Conservation (phyloP, 345 rosid genomes). For the Ceriops tagal region DNA sequence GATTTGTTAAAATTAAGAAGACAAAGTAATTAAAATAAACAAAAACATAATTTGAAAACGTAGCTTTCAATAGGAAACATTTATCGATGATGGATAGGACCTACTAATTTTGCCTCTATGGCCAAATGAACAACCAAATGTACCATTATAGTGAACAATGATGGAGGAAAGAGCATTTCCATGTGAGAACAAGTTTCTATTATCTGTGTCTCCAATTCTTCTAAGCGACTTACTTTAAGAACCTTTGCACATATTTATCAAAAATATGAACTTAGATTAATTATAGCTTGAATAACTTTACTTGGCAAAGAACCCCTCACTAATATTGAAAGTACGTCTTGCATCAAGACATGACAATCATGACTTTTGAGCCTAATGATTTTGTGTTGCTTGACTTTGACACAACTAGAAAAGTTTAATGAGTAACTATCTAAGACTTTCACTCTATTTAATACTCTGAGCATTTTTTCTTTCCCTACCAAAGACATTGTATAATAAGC, state of each 20-base stretch:
- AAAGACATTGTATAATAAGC: background rate
- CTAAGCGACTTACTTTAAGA: background rate
- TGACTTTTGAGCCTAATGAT: background rate
- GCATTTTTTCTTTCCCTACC: background rate
- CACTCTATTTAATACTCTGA: background rate
- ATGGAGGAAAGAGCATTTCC: conserved; percentile 12
- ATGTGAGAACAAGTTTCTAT: conserved; percentile 6
- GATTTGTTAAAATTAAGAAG: too few relatives aligned
- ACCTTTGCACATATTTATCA: background rate
- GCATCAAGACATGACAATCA: conserved; percentile 10
- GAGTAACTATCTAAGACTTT: conserved; percentile 2
- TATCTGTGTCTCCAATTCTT: background rate
- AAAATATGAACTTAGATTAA: background rate
- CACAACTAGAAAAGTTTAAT: conserved; percentile 1
- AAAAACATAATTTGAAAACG: background rate
- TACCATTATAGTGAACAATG: conserved; percentile 14
- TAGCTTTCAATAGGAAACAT: background rate
- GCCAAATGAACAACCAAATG: conserved; percentile 14
- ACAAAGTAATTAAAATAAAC: too few relatives aligned
- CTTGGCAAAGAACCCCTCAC: too few relatives aligned
- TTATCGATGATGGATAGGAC: background rate
- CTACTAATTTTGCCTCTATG: background rate
- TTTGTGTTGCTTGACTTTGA: background rate
- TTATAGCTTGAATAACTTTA: too few relatives aligned
- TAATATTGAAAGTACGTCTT: too few relatives aligned